Evolutionary conservation across 108 stramenopile genomes (phyloP), one percentile per base, ranked within the genome.

Genomic region (Mayamaea pseudoterrestris): DNA sequence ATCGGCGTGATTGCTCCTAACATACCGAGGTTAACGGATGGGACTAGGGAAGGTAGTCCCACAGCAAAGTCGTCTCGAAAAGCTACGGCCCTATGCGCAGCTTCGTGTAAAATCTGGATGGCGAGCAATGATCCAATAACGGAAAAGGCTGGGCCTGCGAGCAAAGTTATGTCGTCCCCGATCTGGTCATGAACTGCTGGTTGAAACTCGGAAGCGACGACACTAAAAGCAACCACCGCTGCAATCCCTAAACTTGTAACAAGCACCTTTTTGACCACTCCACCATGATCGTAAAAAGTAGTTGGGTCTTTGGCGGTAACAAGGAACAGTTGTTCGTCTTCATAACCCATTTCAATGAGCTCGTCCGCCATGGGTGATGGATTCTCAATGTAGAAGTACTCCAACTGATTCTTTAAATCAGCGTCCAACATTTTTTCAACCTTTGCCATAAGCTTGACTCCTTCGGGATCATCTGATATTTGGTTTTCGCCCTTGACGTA

Each of bases 321-420:
- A 9, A 74, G 18, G 7, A 84, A 40, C 1, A 84, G 39, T 30
- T 75, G 73, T 17, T 26, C 43, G 20, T 71, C 57, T 17, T 59
- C 58, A 13, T 60, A 54, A 5, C 68, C 76, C 5, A 74, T 44
- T 53, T 77, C 53, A 22, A 77, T 50, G 22, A 77, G 73, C 41
- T 84, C 77, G 27, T 74, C 75, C 7, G 72, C 62, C 2, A 59
- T 51, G 30, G 78, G 73, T 24, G 63, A 66, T 12, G 82, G 82
- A 51, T 84, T 78, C 24, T 58, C 35, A 23, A 84, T 64, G 63
- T 76, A 84, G 42, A 60, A 80, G 26, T 55, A 58, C 30, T 74
- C 69, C 7, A 84, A 20, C 36, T 71, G 73, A 21, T 61, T 65
- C 13, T 28, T 24, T 18, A 75, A 21, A 17, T 57, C 47, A 1